Conservation (phyloP, 257 asterid species). For the Solanum megistacrolobum region DNA sequence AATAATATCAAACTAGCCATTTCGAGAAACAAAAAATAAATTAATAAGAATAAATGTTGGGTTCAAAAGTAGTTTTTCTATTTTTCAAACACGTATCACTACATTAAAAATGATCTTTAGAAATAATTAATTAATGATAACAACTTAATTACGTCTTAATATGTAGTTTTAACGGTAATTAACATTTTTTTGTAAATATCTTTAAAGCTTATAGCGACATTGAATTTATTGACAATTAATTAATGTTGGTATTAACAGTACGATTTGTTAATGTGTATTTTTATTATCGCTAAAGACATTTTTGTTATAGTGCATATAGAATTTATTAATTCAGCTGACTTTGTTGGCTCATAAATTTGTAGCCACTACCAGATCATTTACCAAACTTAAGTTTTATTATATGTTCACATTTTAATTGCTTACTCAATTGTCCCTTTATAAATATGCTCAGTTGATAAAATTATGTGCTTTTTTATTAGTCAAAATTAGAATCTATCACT, state of each 20-base stretch:
- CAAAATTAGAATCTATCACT: slow-evolving; percentile 1
- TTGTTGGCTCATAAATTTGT: not conserved
- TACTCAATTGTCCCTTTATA: not conserved
- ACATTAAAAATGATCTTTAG: too few relatives aligned
- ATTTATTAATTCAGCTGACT: not conserved
- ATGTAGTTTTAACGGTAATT: too few relatives aligned
- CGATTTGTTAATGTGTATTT: too few relatives aligned
- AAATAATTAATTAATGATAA: too few relatives aligned
- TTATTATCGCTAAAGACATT: too few relatives aligned
- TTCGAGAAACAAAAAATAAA: not conserved
- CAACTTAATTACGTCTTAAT: accelerated
- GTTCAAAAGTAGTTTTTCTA: not conserved
- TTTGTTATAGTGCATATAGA: not conserved
- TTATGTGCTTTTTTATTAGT: not conserved
- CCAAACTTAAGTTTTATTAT: not conserved
- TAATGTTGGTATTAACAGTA: not conserved
- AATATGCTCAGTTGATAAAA: not conserved
- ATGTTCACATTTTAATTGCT: not conserved
- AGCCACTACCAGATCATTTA: not conserved
- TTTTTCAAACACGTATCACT: not conserved
- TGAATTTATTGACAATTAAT: not conserved
- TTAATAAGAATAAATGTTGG: not conserved
- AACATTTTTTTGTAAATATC: too few relatives aligned
- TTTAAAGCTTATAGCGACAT: accelerated
- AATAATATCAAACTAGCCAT: not conserved